Base-by-base conservation (phyloP, 1,284 basidiomycete genomes). In the Trametes polyzona region DNA sequence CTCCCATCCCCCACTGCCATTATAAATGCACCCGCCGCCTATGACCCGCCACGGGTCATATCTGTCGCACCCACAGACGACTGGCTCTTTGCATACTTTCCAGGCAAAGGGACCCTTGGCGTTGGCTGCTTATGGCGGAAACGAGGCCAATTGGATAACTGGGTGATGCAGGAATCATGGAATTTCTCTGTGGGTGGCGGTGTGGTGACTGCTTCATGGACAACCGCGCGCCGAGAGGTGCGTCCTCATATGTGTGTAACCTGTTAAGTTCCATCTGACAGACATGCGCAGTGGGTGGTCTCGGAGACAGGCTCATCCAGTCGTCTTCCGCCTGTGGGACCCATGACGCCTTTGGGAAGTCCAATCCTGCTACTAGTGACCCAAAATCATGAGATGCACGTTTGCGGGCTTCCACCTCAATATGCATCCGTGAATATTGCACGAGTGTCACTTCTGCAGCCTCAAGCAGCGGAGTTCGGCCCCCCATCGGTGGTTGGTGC, bases 81-180 rank as follows among this genome's bases (percentile, higher is more conserved):
- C 41, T 86, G 82, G 81, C 67, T 92, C 2, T 92, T 90, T 67
- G 88, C 89, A 2, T 92, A 85, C 68, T 92, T 88, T 66, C 86
- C 89, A 11, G 77, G 84, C 30, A 73, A 72, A 29, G 78, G 77
- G 26, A 65, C 71, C 1, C 82, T 84, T 47, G 85, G 87, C 7
- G 68, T 81, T 27, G 84, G 79, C 4, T 90, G 88, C 65, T 62
- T 91, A 12, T 92, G 90, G 90, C 77, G 74, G 50, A 78, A 80
- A 47, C 81, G 78, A 4, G 51, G 69, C 10, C 79, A 81, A 59
- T 68, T 88, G 30, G 87, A 92, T 63, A 75, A 68, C 30, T 92
- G 89, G 90, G 65, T 51, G 4, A 70, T 88, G 21, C 78, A 78
- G 49, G 86, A 90, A 58, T 84, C 67, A 52, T 88, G 84, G 83